Evolutionary conservation across 1,284 basidiomycete genomes (phyloP), one percentile per base, ranked within the genome.

Genomic region (Mrakiaceae sp.): DNA sequence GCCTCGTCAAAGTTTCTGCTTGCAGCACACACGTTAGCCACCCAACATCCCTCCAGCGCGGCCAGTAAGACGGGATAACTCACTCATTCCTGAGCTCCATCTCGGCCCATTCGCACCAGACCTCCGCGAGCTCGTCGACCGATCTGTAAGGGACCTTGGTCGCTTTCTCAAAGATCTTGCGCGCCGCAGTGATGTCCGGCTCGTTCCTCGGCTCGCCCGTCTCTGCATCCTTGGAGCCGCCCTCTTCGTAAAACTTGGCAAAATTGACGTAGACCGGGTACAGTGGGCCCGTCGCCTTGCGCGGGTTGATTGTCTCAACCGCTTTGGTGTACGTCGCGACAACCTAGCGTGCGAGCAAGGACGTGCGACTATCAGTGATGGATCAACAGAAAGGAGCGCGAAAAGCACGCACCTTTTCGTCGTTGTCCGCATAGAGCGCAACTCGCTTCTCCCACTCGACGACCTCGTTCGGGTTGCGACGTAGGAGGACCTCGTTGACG

Each of bases 41-140:
- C 49, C 42, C 9, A 58, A 42, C 39, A 10, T 42, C 52, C 50
- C 39, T 2, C 27, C 11, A 8, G 44, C 44, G 42, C 47, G 48
- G 27, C 55, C 14, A 51, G 43, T n/a, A 51, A 44, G 64, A 42
- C 4, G 8, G 5, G 48, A 63, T 47, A 14, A 82, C 88, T 72
- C 75, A 92, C 90, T 93, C 93, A 59, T 95, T 88, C 49, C 96
- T 83, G 58, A 98, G 81, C 75, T 99, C 96, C 87, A 98, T 87
- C 77, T 98, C 95, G 8, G 96, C 87, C 95, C 95, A 98, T 75
- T 97, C 93, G 74, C 92, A 96, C 96, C 96, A 99, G 12, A 98
- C 83, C 76, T 98, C 96, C 0, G 96, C 96, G 46, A 99, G 81
- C 73, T 99, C 96, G 74, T 99, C 96, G 4, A 99, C 94, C n/a